Conservation (phyloP, 2,329 filamentous ascomycete species). For the Iodosphaeria phyllophila region DNA sequence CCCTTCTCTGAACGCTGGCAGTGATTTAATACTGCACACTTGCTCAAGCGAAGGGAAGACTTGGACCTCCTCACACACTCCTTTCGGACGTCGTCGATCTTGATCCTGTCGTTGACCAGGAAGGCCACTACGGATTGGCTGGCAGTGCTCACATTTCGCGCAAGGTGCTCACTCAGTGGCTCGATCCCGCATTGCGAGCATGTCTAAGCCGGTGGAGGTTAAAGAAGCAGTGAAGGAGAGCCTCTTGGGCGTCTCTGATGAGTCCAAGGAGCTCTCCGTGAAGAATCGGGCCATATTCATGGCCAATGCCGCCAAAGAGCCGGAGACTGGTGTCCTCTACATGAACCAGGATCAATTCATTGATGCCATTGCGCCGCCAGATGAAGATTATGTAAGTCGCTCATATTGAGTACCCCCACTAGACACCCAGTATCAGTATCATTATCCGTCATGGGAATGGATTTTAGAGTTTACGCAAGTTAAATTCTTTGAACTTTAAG, state of each 20-base stretch:
- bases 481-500: neutral
- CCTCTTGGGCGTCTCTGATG: slow-evolving; percentile 46
- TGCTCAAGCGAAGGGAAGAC: too few species aligned
- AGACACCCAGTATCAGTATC: too few species aligned
- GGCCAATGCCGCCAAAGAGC: slow-evolving; percentile 57
- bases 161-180: neutral
- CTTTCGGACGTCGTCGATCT: too few species aligned
- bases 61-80: too few species aligned
- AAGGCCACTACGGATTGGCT: too few species aligned
- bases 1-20: too few species aligned
- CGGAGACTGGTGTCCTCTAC: slow-evolving; percentile 55
- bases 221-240: slow-evolving; percentile 64
- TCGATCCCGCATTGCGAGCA: slow-evolving; percentile 7
- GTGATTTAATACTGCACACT: too few species aligned
- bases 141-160: too few species aligned
- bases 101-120: too few species aligned
- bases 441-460: too few species aligned
- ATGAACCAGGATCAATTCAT: slow-evolving; percentile 82
- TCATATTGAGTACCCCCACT: too few species aligned
- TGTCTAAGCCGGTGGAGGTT: slow-evolving; percentile 28
- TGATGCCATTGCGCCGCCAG: slow-evolving; percentile 67
- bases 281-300: slow-evolving; percentile 63
- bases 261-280: slow-evolving; percentile 44
- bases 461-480: too few species aligned
- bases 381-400: slow-evolving; percentile 78